A percentile compares a stretch with the other conserved stretches of the same genome.
Conservation (phyloP, 805 yeast genomes). For the Schizosaccharomyces osmophilus region DNA sequence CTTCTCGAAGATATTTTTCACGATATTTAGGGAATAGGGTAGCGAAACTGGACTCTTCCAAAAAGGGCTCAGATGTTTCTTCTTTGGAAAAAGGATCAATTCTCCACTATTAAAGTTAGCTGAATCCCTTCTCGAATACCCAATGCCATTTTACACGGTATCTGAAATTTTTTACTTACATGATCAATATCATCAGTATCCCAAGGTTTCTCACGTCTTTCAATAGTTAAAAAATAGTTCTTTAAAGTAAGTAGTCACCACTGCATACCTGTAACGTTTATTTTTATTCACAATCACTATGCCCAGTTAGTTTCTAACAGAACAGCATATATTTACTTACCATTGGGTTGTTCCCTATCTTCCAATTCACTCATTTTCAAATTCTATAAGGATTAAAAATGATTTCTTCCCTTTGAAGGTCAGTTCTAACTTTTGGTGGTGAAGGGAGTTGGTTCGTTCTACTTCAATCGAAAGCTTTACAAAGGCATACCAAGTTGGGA, state of each 20-base stretch:
- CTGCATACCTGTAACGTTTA: neutral
- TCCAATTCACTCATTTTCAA: no score
- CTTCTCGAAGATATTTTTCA: constrained; percentile 63
- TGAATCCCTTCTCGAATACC: no score
- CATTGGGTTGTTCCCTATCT: no score
- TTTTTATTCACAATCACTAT: neutral
- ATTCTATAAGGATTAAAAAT: no score
- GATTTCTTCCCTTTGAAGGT: no score
- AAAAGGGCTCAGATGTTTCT: constrained; percentile 66
- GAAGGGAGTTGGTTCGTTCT: no score
- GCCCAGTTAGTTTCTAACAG: no score
- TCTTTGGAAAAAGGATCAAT: constrained; percentile 72
- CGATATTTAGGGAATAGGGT: constrained; percentile 91
- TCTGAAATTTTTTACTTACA: neutral
- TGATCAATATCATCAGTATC: constrained; percentile 73
- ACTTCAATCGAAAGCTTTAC: no score
- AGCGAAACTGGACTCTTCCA: constrained; percentile 91
- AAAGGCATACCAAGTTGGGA: no score
- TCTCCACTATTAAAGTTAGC: constrained; percentile 36
- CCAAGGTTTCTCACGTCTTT: constrained; percentile 24
- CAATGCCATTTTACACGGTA: neutral
- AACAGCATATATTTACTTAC: no score
- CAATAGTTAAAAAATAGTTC: neutral
- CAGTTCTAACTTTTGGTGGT: no score
- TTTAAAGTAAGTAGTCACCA: neutral